phyloP scores from a whole-genome alignment of 495 filamentous ascomycete genomes.

The Penicillium riverlandense region DNA sequence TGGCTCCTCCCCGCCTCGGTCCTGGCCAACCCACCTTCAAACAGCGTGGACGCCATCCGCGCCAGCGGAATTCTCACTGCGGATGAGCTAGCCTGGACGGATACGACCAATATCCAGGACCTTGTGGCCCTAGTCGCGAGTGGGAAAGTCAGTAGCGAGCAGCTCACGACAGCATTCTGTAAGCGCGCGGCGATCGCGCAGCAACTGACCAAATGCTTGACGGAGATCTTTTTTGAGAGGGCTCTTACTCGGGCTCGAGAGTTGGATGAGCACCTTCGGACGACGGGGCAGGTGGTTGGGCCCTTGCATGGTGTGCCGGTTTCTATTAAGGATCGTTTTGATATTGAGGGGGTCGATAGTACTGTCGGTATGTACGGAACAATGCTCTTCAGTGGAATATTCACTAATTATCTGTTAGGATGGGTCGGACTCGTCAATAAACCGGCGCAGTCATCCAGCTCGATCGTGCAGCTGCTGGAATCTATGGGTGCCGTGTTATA shows the following conservation, averaged over 20 bases:
- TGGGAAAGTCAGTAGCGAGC: conserved; percentile 3
- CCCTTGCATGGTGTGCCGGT: conserved; percentile 65
- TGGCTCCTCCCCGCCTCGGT: conserved; percentile 13
- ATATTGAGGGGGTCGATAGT: conserved; percentile 50
- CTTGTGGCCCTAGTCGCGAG: conserved; percentile 22
- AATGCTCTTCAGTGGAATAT: not conserved
- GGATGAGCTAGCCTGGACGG: conserved; percentile 43
- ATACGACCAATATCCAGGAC: conserved; percentile 27
- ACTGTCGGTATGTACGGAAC: conserved; percentile 25
- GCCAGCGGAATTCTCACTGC: conserved; percentile 30
- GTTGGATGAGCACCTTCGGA: conserved; percentile 34
- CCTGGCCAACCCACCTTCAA: conserved; percentile 3
- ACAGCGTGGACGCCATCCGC: conserved; percentile 13
- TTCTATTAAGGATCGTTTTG: conserved; percentile 60
- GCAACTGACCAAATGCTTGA: conserved; percentile 52
- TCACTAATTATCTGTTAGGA: conserved; percentile 8
- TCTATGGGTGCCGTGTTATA: conserved; percentile 47
- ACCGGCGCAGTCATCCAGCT: conserved; percentile 20
- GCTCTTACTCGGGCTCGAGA: conserved; percentile 33
- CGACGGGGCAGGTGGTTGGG: conserved; percentile 40
- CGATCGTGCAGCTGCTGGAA: conserved; percentile 23
- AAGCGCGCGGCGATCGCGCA: conserved; percentile 54
- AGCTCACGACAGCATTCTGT: conserved; percentile 50
- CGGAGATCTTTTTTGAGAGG: conserved; percentile 55
- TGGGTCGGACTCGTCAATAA: conserved; percentile 31